A percentile compares a stretch with the other conserved stretches of the same genome.
These are phyloP conservation scores for Nitzschia palea DNA, from an alignment of 108 stramenopile genomes.

Conservation along the genomic window DNA sequence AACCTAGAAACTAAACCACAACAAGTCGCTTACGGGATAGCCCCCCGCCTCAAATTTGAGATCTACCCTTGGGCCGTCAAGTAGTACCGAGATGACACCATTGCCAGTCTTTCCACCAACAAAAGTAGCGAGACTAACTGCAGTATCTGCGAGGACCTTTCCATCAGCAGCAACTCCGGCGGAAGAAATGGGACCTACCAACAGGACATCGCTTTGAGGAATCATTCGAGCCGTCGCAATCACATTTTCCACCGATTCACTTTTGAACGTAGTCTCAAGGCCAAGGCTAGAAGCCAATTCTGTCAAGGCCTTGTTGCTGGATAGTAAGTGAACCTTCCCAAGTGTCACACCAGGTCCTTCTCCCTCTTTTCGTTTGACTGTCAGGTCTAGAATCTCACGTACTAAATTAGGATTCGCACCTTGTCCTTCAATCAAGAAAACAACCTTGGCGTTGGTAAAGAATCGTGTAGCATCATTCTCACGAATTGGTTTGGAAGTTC, in stretches of 20 bases:
- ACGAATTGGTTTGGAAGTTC: conserved; percentile 21
- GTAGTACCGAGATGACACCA: conserved; percentile 21
- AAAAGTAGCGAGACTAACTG: conserved; percentile 8
- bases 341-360: conserved; percentile 27
- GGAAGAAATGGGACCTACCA: conserved; percentile 28
- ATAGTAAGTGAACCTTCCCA: conserved; percentile 6
- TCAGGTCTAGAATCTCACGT: conserved; percentile 19
- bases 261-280: not conserved
- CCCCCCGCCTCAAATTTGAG: conserved; percentile 12
- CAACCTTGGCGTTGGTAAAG: conserved; percentile 30
- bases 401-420: not conserved
- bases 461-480: conserved; percentile 36
- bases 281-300: not conserved
- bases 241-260: not conserved
- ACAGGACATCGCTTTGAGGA: conserved; percentile 18
- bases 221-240: not conserved
- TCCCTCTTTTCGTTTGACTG: conserved; percentile 21
- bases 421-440: conserved; percentile 22
- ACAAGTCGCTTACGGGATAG: conserved; percentile 15
- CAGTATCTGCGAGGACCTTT: conserved; percentile 14
- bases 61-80: conserved; percentile 19
- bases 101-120: conserved; percentile 15
- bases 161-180: conserved; percentile 16
- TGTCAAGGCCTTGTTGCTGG: not conserved
- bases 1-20: conserved; percentile 15